A percentile compares a stretch with the other conserved stretches of the same genome.
These are phyloP conservation scores for Sorghum bicolor DNA, from an alignment of 176 grass and related monocot species.

Conservation along the genomic window DNA sequence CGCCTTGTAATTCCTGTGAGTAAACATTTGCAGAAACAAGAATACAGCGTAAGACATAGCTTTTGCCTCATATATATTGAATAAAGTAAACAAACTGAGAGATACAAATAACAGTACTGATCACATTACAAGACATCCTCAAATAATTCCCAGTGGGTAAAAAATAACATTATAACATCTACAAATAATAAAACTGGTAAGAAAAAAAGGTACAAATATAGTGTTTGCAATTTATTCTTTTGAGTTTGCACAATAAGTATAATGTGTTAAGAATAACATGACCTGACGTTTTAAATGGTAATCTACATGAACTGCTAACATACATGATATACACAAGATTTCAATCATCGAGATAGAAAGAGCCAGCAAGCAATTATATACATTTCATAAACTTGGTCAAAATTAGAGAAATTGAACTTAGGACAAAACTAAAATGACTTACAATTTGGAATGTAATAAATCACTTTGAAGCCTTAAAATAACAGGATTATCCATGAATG, in stretches of 20 bases:
- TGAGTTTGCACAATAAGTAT: background rate
- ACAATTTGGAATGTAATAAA: background rate
- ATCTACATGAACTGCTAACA: background rate
- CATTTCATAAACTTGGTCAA: background rate
- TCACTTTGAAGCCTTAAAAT: background rate
- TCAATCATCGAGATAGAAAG: background rate
- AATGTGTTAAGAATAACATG: background rate
- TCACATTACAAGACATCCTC: background rate
- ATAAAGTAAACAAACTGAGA: background rate
- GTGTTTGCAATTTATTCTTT: background rate
- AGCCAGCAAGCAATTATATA: background rate
- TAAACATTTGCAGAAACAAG: constrained; percentile 10
- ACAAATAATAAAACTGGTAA: background rate
- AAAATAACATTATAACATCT: background rate
- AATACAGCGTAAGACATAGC: background rate
- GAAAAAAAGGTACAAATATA: background rate
- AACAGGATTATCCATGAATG: background rate
- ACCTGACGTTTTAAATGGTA: background rate
- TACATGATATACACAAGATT: background rate
- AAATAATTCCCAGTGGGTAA: background rate
- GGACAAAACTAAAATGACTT: background rate
- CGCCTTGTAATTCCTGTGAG: constrained; percentile 26
- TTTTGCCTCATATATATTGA: background rate
- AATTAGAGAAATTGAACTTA: background rate
- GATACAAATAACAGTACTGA: background rate